Conservation (phyloP, 805 yeast genomes). For the Teunomyces funiuensis region DNA sequence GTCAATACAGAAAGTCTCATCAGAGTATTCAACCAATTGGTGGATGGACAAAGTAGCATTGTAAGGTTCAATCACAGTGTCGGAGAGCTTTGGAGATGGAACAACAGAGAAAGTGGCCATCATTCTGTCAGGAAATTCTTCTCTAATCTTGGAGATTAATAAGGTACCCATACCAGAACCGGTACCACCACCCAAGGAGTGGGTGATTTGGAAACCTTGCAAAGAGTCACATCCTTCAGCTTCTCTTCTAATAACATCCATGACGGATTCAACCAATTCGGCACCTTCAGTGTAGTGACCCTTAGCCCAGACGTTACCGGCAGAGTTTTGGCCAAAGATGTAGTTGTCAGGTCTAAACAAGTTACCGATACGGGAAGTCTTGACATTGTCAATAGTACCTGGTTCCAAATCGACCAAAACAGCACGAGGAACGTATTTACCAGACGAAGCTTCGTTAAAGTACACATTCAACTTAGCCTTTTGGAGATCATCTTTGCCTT, state of each 20-base stretch:
- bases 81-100: slow-evolving; percentile 88
- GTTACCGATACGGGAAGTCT: slow-evolving; percentile 76
- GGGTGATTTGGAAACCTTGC: slow-evolving; percentile 88
- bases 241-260: slow-evolving; percentile 90
- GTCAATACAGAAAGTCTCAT: slow-evolving; percentile 93
- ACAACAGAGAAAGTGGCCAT: slow-evolving; percentile 92
- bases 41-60: slow-evolving; percentile 89
- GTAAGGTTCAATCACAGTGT: slow-evolving; percentile 94
- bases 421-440: slow-evolving; percentile 92
- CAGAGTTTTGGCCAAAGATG: slow-evolving; percentile 86
- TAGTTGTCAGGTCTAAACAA: slow-evolving; percentile 90
- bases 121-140: slow-evolving; percentile 94
- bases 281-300: slow-evolving; percentile 98
- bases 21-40: slow-evolving; percentile 86
- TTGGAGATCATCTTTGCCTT: slow-evolving; percentile 44
- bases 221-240: slow-evolving; percentile 90
- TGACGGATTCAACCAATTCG: slow-evolving; percentile 83
- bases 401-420: slow-evolving; percentile 93
- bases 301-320: slow-evolving; percentile 97
- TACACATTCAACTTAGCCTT: slow-evolving; percentile 70
- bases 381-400: slow-evolving; percentile 85
- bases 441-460: slow-evolving; percentile 82
- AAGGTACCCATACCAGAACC: slow-evolving; percentile 97
- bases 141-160: slow-evolving; percentile 79
- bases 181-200: slow-evolving; percentile 73